These are phyloP conservation scores for Pleurotus djamor DNA, from an alignment of 768 basidiomycete genomes.

Conservation along the genomic window DNA sequence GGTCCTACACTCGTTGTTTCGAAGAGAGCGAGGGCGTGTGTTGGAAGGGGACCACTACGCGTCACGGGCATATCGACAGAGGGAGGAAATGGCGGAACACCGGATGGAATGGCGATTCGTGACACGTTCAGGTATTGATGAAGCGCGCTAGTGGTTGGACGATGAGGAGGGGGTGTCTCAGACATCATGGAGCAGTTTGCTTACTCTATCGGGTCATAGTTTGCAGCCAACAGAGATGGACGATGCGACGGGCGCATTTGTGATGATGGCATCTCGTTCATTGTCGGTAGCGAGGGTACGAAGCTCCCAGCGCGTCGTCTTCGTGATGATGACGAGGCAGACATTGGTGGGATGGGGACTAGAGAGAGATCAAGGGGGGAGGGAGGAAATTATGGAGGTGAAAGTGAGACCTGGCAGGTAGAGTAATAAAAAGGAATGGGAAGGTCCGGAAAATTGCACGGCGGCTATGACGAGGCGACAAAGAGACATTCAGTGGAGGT, in stretches of 20 bases:
- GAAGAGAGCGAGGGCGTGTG: conserved; percentile 53
- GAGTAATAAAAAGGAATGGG: conserved; percentile 17
- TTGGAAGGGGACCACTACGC: conserved; percentile 46
- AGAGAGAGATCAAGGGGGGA: conserved; percentile 9
- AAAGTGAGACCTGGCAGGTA: conserved; percentile 4
- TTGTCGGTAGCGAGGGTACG: conserved; percentile 3
- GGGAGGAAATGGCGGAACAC: conserved; percentile 26
- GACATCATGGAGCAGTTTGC: not conserved
- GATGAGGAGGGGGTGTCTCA: conserved; percentile 1
- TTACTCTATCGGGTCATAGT: conserved; percentile 10
- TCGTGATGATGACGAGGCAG: not conserved
- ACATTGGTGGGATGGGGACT: conserved; percentile 4
- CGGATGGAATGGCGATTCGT: conserved; percentile 14
- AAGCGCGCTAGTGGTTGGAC: conserved; percentile 31
- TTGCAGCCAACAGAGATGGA: conserved; percentile 1
- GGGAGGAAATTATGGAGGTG: conserved; percentile 7
- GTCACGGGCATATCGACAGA: conserved; percentile 47
- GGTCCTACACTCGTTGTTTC: conserved; percentile 22
- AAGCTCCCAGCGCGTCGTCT: conserved; percentile 3
- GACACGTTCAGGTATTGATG: conserved; percentile 42
- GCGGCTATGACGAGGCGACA: not conserved
- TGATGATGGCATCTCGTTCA: conserved; percentile 2
- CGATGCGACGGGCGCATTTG: conserved; percentile 1
- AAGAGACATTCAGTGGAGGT: conserved; percentile 6
- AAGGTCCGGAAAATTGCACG: conserved; percentile 12